Evolutionary conservation across 257 asterid genomes (phyloP).

Genomic region (Salvia rosmarinus): DNA sequence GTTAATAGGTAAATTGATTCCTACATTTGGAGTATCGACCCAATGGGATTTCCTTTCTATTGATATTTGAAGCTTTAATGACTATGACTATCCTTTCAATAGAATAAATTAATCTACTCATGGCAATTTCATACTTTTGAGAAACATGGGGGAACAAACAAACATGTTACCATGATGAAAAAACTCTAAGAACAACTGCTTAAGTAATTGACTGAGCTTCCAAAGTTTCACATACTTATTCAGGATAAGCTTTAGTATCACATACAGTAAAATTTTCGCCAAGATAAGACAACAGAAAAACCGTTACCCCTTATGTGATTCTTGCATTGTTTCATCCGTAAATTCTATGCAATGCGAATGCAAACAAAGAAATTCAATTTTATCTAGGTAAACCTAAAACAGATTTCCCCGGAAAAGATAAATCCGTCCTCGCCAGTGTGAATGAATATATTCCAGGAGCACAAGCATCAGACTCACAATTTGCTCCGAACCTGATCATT

Average conservation of each 20-base stretch:
- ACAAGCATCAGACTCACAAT: not conserved
- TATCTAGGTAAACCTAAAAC: not conserved
- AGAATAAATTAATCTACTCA: conserved; percentile 10
- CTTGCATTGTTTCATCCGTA: conserved; percentile 14
- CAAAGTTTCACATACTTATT: conserved; percentile 4
- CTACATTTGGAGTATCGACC: conserved; percentile 10
- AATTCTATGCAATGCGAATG: conserved; percentile 9
- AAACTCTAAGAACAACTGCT: conserved; percentile 1
- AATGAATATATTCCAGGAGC: conserved; percentile 5
- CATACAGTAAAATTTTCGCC: not conserved
- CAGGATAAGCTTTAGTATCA: not conserved
- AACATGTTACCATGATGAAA: conserved; percentile 8
- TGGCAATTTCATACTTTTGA: not conserved
- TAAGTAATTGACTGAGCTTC: conserved; percentile 15
- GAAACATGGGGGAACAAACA: not conserved
- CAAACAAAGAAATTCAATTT: not conserved
- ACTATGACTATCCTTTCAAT: too few species aligned
- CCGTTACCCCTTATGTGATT: not conserved
- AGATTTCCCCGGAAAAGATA: not conserved
- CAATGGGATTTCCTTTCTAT: conserved; percentile 2
- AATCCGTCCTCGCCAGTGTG: not conserved
- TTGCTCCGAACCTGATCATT: not conserved
- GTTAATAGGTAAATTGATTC: conserved; percentile 11
- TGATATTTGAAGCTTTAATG: not conserved
- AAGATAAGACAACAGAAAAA: not conserved